phyloP scores from a whole-genome alignment of 768 basidiomycete genomes.

The Trametopsis cervina region DNA sequence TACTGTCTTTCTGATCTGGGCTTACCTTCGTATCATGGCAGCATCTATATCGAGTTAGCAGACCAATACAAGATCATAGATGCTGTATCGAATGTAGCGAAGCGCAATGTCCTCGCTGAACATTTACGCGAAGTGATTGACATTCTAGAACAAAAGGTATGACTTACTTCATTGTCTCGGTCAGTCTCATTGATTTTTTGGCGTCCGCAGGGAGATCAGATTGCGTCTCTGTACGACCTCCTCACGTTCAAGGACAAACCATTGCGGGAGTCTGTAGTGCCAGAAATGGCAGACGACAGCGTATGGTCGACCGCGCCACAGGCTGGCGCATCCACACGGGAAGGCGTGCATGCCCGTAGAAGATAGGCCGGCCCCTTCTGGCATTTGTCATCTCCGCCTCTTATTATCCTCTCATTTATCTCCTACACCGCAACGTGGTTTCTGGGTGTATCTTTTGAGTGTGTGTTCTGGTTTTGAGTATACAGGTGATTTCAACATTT shows the following conservation, averaged over 20 bases:
- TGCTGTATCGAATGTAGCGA: constrained; percentile 70
- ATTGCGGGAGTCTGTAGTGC: neutral
- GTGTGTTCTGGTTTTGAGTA: no score
- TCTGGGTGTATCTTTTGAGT: no score
- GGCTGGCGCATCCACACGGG: neutral
- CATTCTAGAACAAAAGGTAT: constrained; percentile 82
- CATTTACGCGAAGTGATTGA: constrained; percentile 92
- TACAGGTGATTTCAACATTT: no score
- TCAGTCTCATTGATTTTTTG: neutral
- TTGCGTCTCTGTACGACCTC: constrained; percentile 84
- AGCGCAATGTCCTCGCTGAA: constrained; percentile 79
- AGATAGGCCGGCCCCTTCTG: neutral
- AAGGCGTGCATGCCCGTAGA: neutral
- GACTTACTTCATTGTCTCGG: neutral
- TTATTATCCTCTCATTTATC: no score
- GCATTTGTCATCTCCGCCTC: no score
- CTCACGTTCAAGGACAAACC: constrained; percentile 71
- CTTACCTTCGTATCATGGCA: constrained; percentile 26
- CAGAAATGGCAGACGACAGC: neutral
- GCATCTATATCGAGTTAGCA: constrained; percentile 85
- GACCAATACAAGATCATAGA: constrained; percentile 93
- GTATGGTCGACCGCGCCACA: neutral
- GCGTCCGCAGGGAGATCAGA: constrained; percentile 74
- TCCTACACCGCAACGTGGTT: no score
- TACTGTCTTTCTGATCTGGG: constrained; percentile 1